These are phyloP conservation scores for Warburgia ugandensis DNA, from an alignment of 164 flowering plant genomes.

Conservation along the genomic window DNA sequence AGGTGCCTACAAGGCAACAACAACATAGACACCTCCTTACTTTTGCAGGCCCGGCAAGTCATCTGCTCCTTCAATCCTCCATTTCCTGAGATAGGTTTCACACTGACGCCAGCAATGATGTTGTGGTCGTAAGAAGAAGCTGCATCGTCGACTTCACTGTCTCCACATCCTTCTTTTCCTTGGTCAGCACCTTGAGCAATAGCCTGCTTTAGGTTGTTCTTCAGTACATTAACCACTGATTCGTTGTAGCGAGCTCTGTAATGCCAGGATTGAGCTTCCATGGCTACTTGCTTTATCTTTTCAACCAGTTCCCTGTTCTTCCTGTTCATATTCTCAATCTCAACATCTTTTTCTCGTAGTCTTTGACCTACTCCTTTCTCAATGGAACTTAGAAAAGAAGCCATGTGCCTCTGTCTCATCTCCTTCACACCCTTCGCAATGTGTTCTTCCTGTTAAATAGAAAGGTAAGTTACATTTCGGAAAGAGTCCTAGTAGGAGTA, in stretches of 20 bases:
- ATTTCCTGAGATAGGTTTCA: conserved; percentile 12
- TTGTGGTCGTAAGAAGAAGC: conserved; percentile 53
- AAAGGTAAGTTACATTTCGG: neutral
- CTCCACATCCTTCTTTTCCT: conserved; percentile 77
- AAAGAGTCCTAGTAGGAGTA: too few species aligned
- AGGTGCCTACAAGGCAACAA: conserved; percentile 85
- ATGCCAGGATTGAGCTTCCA: conserved; percentile 76
- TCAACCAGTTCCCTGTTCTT: conserved; percentile 69
- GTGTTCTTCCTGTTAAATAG: conserved; percentile 56
- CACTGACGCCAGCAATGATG: conserved; percentile 20
- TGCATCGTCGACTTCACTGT: conserved; percentile 73
- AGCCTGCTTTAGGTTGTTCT: conserved; percentile 62
- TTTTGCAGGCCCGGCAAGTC: conserved; percentile 56
- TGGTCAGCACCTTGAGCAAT: conserved; percentile 58
- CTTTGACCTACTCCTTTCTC: conserved; percentile 54
- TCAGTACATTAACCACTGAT: conserved; percentile 50
- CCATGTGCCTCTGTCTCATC: conserved; percentile 59
- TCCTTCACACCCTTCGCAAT: conserved; percentile 59
- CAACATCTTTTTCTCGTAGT: conserved; percentile 56
- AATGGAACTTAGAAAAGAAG: conserved; percentile 44
- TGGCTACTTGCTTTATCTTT: conserved; percentile 56
- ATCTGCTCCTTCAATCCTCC: conserved; percentile 20
- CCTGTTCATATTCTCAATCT: conserved; percentile 55
- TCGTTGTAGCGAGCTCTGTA: conserved; percentile 69
- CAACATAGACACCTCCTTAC: conserved; percentile 62